phyloP scores from a whole-genome alignment of 164 flowering plant genomes.

The Kingdonia uniflora region DNA sequence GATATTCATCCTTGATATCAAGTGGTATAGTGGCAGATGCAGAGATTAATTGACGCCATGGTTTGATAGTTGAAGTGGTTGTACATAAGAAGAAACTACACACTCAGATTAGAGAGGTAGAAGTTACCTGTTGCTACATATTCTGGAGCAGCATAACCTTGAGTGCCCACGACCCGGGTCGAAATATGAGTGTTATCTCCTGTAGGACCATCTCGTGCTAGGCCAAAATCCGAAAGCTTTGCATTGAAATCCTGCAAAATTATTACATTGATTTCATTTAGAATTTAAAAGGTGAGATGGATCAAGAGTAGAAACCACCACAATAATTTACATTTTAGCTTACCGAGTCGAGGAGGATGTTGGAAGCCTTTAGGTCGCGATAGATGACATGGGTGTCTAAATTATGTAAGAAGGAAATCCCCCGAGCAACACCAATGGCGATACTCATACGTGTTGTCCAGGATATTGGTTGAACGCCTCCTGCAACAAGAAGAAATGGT shows the following conservation, averaged over 20 bases:
- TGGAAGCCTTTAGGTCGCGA: conserved; percentile 74
- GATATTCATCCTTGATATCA: neutral
- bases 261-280: neutral
- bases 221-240: conserved; percentile 84
- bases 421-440: conserved; percentile 59
- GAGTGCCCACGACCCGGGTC: conserved; percentile 73
- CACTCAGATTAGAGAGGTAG: neutral
- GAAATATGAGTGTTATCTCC: conserved; percentile 91
- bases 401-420: conserved; percentile 55
- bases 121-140: conserved; percentile 74
- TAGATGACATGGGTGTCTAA: conserved; percentile 53
- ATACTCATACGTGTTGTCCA: conserved; percentile 53
- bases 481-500: conserved; percentile 19
- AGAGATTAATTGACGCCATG: neutral
- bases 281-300: neutral
- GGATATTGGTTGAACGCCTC: conserved; percentile 49
- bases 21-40: neutral
- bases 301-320: too few species aligned
- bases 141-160: conserved; percentile 95
- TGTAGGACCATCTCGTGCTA: conserved; percentile 90
- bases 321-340: neutral
- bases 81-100: neutral
- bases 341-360: conserved; percentile 77
- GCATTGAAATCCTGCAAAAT: conserved; percentile 58
- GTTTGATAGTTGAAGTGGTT: neutral